phyloP scores from a whole-genome alignment of 106 monocot species.

The Iris macrosiphon region DNA sequence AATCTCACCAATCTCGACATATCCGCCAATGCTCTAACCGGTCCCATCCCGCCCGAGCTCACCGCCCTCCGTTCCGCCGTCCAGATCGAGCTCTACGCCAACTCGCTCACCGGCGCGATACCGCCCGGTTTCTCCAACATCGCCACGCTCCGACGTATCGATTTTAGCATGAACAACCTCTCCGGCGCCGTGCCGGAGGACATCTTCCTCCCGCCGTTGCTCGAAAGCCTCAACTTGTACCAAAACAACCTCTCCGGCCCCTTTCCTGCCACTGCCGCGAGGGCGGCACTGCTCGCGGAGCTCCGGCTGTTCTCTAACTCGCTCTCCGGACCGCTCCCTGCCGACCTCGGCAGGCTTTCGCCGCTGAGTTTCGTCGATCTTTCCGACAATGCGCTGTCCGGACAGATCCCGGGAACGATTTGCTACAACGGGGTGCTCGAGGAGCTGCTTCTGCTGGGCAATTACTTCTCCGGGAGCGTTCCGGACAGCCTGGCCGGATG shows the following conservation, averaged over 20 bases:
- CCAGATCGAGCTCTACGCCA: constrained; percentile 48
- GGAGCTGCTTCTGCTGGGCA: constrained; percentile 33
- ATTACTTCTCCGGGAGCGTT: constrained; percentile 28
- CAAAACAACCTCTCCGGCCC: constrained; percentile 36
- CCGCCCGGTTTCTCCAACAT: constrained; percentile 32
- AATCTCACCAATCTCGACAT: constrained; percentile 26
- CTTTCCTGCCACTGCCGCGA: constrained; percentile 14
- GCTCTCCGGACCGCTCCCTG: constrained; percentile 26
- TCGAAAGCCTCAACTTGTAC: constrained; percentile 36
- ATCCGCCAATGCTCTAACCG: constrained; percentile 21
- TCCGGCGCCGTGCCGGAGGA: constrained; percentile 25
- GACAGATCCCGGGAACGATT: constrained; percentile 24
- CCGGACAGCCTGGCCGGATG: constrained; percentile 25
- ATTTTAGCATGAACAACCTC: constrained; percentile 37
- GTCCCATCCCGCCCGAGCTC: constrained; percentile 25
- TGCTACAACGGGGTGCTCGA: constrained; percentile 24
- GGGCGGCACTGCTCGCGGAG: constrained; percentile 11
- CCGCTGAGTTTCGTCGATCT: constrained; percentile 32
- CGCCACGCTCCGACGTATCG: constrained; percentile 14
- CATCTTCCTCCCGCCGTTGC: constrained; percentile 18
- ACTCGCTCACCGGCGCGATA: constrained; percentile 30
- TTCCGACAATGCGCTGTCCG: constrained; percentile 37
- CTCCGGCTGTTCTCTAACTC: constrained; percentile 33
- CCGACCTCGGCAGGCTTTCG: constrained; percentile 18
- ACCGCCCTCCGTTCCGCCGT: constrained; percentile 10